Evolutionary conservation across 1,284 basidiomycete genomes (phyloP).

Genomic region (Cryptococcus depauperatus): DNA sequence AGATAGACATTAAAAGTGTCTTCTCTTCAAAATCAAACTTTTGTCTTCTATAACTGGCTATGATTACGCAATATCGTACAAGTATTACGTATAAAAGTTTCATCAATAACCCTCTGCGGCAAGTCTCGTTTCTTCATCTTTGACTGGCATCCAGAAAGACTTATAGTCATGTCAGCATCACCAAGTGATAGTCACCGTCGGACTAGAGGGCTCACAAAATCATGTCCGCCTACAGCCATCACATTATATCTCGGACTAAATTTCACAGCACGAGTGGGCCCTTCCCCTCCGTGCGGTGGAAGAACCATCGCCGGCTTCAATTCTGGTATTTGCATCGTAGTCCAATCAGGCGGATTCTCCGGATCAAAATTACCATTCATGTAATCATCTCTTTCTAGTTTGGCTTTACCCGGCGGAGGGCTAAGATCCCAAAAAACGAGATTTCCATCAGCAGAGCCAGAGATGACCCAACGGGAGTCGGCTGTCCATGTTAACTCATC

Average conservation of each 20-base stretch:
- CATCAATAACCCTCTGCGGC: constrained; percentile 13
- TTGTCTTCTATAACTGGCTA: too few species aligned
- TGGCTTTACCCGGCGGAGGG: background rate
- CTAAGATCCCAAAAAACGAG: constrained; percentile 58
- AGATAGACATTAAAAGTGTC: too few species aligned
- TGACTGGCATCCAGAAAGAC: constrained; percentile 19
- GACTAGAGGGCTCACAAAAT: constrained; percentile 56
- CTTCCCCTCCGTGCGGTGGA: constrained; percentile 24
- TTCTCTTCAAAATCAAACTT: too few species aligned
- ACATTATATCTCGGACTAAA: constrained; percentile 85
- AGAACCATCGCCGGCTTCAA: constrained; percentile 7
- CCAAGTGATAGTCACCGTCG: background rate
- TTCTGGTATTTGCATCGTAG: constrained; percentile 59
- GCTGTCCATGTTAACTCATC: constrained; percentile 89
- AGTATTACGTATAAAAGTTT: background rate
- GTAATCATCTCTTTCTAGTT: constrained; percentile 8
- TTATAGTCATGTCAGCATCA: background rate
- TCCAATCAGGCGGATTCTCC: constrained; percentile 7
- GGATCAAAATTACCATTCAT: constrained; percentile 7
- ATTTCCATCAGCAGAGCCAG: constrained; percentile 65
- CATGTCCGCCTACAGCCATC: constrained; percentile 75
- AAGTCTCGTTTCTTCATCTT: constrained; percentile 15
- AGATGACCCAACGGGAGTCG: constrained; percentile 76
- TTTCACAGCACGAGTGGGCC: constrained; percentile 63
- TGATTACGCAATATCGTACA: background rate